A percentile compares a stretch with the other conserved stretches of the same genome.
phyloP scores from a whole-genome alignment of 768 basidiomycete species.

The Pisolithus tinctorius region DNA sequence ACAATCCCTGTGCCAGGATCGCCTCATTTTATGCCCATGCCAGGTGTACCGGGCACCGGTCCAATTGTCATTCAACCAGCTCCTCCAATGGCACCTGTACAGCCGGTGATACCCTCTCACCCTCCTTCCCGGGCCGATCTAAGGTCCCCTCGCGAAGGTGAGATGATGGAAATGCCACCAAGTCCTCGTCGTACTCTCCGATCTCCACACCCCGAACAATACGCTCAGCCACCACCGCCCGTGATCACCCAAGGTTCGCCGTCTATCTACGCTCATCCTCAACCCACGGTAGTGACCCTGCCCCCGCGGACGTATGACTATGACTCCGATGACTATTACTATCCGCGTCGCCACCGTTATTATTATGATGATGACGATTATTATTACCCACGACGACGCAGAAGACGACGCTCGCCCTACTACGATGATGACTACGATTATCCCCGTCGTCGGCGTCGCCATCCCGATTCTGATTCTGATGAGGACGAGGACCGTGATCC shows the following conservation, averaged over 20 bases:
- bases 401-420: background rate
- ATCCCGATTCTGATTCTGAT: constrained; percentile 13
- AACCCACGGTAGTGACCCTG: constrained; percentile 3
- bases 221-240: background rate
- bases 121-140: constrained; percentile 11
- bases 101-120: constrained; percentile 9
- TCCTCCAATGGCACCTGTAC: background rate
- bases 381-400: background rate
- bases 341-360: constrained; percentile 4
- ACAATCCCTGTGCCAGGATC: background rate
- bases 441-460: constrained; percentile 7
- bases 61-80: constrained; percentile 17
- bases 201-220: constrained; percentile 9
- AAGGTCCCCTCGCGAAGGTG: constrained; percentile 4
- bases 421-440: constrained; percentile 11
- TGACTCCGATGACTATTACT: constrained; percentile 5
- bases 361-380: constrained; percentile 3
- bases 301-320: constrained; percentile 8
- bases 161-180: background rate
- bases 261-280: constrained; percentile 18
- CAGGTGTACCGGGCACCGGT: constrained; percentile 4
- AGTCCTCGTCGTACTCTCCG: constrained; percentile 11
- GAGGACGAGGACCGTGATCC: constrained; percentile 6
- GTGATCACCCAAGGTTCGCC: constrained; percentile 13
- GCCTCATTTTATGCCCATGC: background rate